phyloP scores from a whole-genome alignment of 1,139 yeast species.

The Kurtzmaniella quercitrusa region DNA sequence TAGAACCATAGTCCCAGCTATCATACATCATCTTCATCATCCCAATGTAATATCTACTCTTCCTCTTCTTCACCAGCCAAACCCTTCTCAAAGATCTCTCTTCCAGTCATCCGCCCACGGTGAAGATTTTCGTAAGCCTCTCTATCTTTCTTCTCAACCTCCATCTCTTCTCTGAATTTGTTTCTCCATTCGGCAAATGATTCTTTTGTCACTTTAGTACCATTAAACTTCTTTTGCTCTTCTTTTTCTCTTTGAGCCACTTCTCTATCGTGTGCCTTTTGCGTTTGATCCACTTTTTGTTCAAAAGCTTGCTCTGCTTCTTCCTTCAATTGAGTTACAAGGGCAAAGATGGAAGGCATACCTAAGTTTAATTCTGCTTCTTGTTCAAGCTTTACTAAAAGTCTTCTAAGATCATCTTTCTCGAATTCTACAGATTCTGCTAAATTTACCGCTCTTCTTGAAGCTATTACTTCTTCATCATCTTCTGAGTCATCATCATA shows the following conservation, averaged over 20 bases:
- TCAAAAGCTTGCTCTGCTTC: slow-evolving; percentile 66
- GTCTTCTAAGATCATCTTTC: slow-evolving; percentile 36
- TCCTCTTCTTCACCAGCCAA: slow-evolving; percentile 58
- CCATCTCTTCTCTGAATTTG: slow-evolving; percentile 58
- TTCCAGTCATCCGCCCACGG: slow-evolving; percentile 76
- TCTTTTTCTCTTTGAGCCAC: slow-evolving; percentile 55
- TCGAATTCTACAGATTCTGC: slow-evolving; percentile 55
- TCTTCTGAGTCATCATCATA: slow-evolving; percentile 42
- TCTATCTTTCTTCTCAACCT: slow-evolving; percentile 45
- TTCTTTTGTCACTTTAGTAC: slow-evolving; percentile 77
- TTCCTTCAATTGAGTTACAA: slow-evolving; percentile 75
- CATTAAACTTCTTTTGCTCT: slow-evolving; percentile 74
- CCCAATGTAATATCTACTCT: slow-evolving; percentile 19
- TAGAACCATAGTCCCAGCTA: not conserved
- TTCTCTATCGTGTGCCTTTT: slow-evolving; percentile 54
- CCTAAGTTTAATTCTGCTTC: slow-evolving; percentile 81
- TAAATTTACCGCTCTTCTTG: slow-evolving; percentile 43
- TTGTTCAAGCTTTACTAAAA: slow-evolving; percentile 40
- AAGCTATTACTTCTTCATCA: slow-evolving; percentile 42
- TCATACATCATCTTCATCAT: not conserved
- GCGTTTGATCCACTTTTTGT: slow-evolving; percentile 50
- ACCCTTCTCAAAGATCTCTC: slow-evolving; percentile 86
- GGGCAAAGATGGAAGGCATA: slow-evolving; percentile 80
- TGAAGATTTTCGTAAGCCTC: slow-evolving; percentile 56
- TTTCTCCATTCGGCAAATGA: slow-evolving; percentile 68